Evolutionary conservation across 169 alveolate genomes (phyloP), one percentile per base, ranked within the genome.

Genomic region (Eimeria zaria): DNA sequence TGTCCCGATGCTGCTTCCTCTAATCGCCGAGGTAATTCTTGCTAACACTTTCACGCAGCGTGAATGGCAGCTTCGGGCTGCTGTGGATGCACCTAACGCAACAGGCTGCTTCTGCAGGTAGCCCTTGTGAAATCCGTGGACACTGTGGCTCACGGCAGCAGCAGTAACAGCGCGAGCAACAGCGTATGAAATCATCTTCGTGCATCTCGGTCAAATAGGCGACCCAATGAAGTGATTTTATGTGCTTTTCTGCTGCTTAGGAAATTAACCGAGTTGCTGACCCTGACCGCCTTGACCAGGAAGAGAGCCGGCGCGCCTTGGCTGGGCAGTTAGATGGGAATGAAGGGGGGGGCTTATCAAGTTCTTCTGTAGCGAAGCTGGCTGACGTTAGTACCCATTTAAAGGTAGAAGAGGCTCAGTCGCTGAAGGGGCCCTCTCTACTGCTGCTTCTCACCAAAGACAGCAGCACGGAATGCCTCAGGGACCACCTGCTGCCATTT

Each of bases 341-440:
- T 18, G 91, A 84, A 22, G 91, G 36, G 12, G 73, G 73, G 16
- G 58, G 44, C n/a, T 62, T 39, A 5, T 16, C 74, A 60, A 58
- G 62, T 14, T 58, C 92, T 51, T 53, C 74, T 9, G 27, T 83
- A 22, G 74, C 91, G 60, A 27, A 64, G 91, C 41, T 69, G 51
- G 46, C 16, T 36, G 92, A 84, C 58, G 78, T 44, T 22, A 73
- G 93, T 16, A 87, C 67, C 76, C 91, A 55, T 27, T 60, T 88
- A 1, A 92, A 81, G 87, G 33, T 80, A 12, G 96, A 92, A n/a
- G 96, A 92, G 76, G 96, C 96, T 18, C 91, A 80, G 53, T 69
- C 89, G 39, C 84, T 81, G 88, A 92, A 92, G 62, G 96, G 96
- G 24, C 93, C 96, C 39, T 36, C 96, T 6, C 22, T 81, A 85